These are phyloP conservation scores for Botrytis deweyae DNA, from an alignment of 2,329 filamentous ascomycete genomes.

Conservation along the genomic window DNA sequence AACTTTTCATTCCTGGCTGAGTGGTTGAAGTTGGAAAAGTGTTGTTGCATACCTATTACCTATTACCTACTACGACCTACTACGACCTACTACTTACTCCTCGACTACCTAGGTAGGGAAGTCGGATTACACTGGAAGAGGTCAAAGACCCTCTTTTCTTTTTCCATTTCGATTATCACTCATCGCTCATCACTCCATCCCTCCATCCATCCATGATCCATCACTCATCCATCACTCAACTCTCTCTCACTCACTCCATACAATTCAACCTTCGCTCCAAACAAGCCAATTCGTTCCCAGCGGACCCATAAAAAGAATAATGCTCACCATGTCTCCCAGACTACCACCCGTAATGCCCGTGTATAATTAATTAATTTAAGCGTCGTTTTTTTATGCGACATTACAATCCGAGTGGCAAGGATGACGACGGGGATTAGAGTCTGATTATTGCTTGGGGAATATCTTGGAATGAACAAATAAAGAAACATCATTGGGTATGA, in stretches of 20 bases:
- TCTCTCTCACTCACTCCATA: no score
- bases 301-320: not conserved
- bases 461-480: slow-evolving; percentile 1
- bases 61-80: not conserved
- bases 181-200: not conserved
- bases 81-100: no score
- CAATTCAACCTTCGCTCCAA: not conserved
- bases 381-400: slow-evolving; percentile 8
- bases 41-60: not conserved
- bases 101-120: not conserved
- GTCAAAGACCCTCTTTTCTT: not conserved
- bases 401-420: slow-evolving; percentile 10
- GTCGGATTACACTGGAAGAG: not conserved
- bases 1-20: not conserved
- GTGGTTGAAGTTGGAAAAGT: not conserved
- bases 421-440: not conserved
- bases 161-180: not conserved
- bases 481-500: not conserved
- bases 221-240: not conserved
- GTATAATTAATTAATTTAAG: slow-evolving; percentile 10
- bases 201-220: not conserved
- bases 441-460: slow-evolving; percentile 8
- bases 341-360: slow-evolving; percentile 14
- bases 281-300: not conserved
- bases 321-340: not conserved